phyloP scores from a whole-genome alignment of 2,329 filamentous ascomycete species.

The Colletotrichum sublineola region DNA sequence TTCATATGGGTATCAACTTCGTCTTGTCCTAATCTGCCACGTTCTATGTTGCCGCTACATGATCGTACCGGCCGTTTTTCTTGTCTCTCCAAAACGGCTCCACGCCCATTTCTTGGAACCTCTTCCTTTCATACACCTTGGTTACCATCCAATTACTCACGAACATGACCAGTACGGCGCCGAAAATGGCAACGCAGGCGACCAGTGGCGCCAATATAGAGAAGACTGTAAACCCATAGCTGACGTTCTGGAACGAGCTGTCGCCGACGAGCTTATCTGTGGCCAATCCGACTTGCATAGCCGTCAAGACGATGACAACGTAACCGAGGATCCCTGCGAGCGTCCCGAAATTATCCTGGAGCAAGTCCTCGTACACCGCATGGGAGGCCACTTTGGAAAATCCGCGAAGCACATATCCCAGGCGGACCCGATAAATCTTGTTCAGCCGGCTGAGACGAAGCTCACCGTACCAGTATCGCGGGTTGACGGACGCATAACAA shows the following conservation, averaged over 20 bases:
- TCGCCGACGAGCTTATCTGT: conserved; percentile 52
- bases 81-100: conserved; percentile 39
- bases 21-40: not conserved
- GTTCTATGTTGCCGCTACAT: conserved; percentile 14
- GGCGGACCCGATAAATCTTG: conserved; percentile 55
- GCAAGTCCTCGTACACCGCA: conserved; percentile 39
- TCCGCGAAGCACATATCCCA: conserved; percentile 34
- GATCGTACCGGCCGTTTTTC: conserved; percentile 7
- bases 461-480: conserved; percentile 57
- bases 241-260: conserved; percentile 56
- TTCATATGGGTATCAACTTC: not conserved
- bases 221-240: conserved; percentile 64
- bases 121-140: conserved; percentile 42
- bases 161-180: conserved; percentile 42
- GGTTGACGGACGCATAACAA: conserved; percentile 49
- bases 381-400: conserved; percentile 39
- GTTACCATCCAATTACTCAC: conserved; percentile 41
- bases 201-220: conserved; percentile 58
- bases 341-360: conserved; percentile 36
- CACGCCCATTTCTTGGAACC: conserved; percentile 45
- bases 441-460: conserved; percentile 56
- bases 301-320: conserved; percentile 60
- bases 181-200: conserved; percentile 44
- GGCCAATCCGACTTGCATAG: conserved; percentile 63
- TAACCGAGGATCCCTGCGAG: conserved; percentile 48